phyloP scores from a whole-genome alignment of 352 stramenopile genomes.

The Pythium plurisporium region DNA sequence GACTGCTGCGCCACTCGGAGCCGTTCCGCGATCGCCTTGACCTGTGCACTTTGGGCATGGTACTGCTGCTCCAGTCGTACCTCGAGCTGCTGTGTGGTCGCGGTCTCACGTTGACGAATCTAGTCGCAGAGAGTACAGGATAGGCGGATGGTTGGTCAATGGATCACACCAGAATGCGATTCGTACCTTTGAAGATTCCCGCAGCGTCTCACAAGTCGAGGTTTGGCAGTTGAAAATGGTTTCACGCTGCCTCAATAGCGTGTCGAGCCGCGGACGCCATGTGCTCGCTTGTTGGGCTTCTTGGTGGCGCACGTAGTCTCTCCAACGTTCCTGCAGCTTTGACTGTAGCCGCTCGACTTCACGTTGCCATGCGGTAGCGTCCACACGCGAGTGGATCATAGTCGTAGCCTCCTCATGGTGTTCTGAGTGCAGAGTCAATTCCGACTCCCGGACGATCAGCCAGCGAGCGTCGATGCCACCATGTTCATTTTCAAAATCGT shows the following conservation, averaged over 20 bases:
- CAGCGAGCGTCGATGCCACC: slow-evolving; percentile 9
- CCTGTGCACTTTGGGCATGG: not conserved
- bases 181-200: not conserved
- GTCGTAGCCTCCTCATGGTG: slow-evolving; percentile 1
- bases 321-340: slow-evolving; percentile 1
- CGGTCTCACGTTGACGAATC: not conserved
- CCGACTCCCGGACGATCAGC: slow-evolving; percentile 15
- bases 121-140: no score
- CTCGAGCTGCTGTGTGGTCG: not conserved
- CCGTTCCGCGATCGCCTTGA: not conserved
- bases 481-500: slow-evolving; percentile 2
- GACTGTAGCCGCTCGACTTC: slow-evolving; percentile 12
- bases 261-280: slow-evolving; percentile 11
- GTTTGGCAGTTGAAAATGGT: not conserved
- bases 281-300: not conserved
- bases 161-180: not conserved
- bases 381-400: slow-evolving; percentile 21
- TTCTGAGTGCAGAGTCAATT: no score
- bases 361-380: slow-evolving; percentile 11
- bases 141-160: no score
- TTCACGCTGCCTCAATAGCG: not conserved
- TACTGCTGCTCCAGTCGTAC: not conserved
- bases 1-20: slow-evolving; percentile 3
- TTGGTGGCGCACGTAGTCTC: not conserved
- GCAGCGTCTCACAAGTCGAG: not conserved